Percentiles rank a stretch among this genome's conserved stretches.
Evolutionary conservation across 129 eudicot genomes (phyloP).

Genomic region (Apium graveolens): DNA sequence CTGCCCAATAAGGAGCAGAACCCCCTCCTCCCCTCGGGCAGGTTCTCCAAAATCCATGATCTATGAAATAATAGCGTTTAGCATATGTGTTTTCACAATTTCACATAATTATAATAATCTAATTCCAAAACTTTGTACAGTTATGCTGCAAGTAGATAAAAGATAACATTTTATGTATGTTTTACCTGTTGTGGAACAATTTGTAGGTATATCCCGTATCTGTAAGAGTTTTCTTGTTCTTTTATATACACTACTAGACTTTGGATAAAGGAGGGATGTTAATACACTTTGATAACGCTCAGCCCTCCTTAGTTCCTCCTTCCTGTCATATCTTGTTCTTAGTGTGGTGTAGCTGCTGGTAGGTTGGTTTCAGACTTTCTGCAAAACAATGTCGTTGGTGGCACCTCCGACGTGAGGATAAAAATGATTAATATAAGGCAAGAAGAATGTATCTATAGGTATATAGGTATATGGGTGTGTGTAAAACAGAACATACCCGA

Average conservation of each 20-base stretch:
- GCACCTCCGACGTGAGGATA: too few species aligned
- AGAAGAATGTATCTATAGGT: too few species aligned
- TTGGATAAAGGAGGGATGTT: not conserved
- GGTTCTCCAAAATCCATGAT: not conserved
- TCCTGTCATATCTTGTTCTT: too few species aligned
- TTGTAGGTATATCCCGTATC: not conserved
- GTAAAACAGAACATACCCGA: too few species aligned
- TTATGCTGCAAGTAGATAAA: not conserved
- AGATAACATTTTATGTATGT: too few species aligned
- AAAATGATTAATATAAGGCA: too few species aligned
- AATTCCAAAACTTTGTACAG: not conserved
- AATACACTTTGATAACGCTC: not conserved
- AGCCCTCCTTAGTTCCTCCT: too few species aligned
- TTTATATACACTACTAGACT: not conserved
- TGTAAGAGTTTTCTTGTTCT: not conserved
- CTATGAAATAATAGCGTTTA: too few species aligned
- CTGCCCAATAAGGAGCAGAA: not conserved
- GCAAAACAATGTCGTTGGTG: too few species aligned
- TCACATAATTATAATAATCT: not conserved
- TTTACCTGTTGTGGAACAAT: not conserved
- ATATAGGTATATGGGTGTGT: too few species aligned
- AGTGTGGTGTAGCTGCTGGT: too few species aligned
- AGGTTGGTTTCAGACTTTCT: too few species aligned
- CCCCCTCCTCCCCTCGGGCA: not conserved
- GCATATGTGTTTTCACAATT: not conserved